Evolutionary conservation across 116 monocot genomes (phyloP).

Genomic region (Posidonia oceanica): DNA sequence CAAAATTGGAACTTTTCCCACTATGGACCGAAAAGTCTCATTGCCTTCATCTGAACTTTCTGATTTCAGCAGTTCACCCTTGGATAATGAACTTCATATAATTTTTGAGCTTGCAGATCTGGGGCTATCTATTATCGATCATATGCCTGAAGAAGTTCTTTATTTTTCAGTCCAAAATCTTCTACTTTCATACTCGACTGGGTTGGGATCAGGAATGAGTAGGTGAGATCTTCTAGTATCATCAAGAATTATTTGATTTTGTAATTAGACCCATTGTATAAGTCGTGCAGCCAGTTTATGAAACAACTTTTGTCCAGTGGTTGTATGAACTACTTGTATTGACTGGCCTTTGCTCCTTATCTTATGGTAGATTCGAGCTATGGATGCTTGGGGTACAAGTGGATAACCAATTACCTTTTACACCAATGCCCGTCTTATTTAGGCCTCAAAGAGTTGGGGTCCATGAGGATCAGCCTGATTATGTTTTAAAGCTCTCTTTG

Average conservation of each 20-base stretch:
- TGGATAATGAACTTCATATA: conserved; percentile 72
- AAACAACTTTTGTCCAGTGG: neutral
- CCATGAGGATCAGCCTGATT: conserved; percentile 34
- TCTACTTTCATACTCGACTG: conserved; percentile 73
- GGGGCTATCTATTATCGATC: conserved; percentile 76
- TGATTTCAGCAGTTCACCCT: conserved; percentile 24
- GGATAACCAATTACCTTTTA: conserved; percentile 92
- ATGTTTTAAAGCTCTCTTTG: conserved; percentile 63
- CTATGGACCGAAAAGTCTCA: conserved; percentile 16
- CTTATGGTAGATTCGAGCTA: conserved; percentile 60
- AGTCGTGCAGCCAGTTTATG: neutral
- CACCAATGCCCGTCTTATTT: conserved; percentile 91
- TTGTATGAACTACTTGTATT: neutral
- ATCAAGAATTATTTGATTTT: neutral
- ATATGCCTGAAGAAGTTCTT: conserved; percentile 88
- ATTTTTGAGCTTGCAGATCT: conserved; percentile 75
- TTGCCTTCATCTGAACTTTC: conserved; percentile 36
- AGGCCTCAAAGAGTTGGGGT: conserved; percentile 45
- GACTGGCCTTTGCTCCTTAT: conserved; percentile 9
- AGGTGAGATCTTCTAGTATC: conserved; percentile 32
- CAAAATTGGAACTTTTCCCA: conserved; percentile 25
- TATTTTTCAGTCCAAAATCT: conserved; percentile 74
- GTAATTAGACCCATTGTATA: neutral
- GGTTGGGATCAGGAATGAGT: conserved; percentile 80
- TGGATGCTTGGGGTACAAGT: conserved; percentile 70